These are phyloP conservation scores for Colletotrichum musicola DNA, from an alignment of 2,329 filamentous ascomycete genomes.

Conservation along the genomic window DNA sequence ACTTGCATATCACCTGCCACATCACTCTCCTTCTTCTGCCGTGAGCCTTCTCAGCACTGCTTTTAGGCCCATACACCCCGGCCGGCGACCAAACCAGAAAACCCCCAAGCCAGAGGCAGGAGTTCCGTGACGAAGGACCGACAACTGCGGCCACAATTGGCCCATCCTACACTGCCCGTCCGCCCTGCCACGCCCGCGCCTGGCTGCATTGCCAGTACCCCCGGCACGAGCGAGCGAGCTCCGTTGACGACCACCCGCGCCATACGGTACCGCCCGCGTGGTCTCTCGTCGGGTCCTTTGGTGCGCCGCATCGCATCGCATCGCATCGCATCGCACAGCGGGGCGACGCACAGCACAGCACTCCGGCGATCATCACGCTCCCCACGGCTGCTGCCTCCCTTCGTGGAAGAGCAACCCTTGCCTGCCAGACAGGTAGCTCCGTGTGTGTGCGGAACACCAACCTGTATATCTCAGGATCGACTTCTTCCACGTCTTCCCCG, in stretches of 20 bases:
- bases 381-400: slow-evolving; percentile 32
- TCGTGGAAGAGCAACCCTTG: slow-evolving; percentile 22
- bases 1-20: slow-evolving; percentile 62
- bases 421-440: slow-evolving; percentile 30
- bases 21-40: slow-evolving; percentile 54
- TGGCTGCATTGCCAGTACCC: slow-evolving; percentile 36
- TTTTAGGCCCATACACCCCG: slow-evolving; percentile 50
- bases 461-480: slow-evolving; percentile 34
- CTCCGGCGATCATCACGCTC: slow-evolving; percentile 32
- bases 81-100: slow-evolving; percentile 43
- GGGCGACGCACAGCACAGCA: slow-evolving; percentile 15
- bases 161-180: slow-evolving; percentile 31
- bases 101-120: slow-evolving; percentile 43
- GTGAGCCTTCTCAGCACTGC: slow-evolving; percentile 56
- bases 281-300: slow-evolving; percentile 20
- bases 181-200: slow-evolving; percentile 33
- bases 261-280: slow-evolving; percentile 18
- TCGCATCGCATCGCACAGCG: slow-evolving; percentile 30
- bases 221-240: slow-evolving; percentile 31
- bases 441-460: slow-evolving; percentile 36
- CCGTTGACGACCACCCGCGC: slow-evolving; percentile 21
- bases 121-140: slow-evolving; percentile 30
- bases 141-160: slow-evolving; percentile 38
- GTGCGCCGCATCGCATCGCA: slow-evolving; percentile 32
- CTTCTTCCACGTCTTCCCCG: slow-evolving; percentile 35